Percentiles rank a stretch among this genome's conserved stretches.
Evolutionary conservation across 805 yeast species (phyloP).

Genomic region (Barnettozyma siamensis): DNA sequence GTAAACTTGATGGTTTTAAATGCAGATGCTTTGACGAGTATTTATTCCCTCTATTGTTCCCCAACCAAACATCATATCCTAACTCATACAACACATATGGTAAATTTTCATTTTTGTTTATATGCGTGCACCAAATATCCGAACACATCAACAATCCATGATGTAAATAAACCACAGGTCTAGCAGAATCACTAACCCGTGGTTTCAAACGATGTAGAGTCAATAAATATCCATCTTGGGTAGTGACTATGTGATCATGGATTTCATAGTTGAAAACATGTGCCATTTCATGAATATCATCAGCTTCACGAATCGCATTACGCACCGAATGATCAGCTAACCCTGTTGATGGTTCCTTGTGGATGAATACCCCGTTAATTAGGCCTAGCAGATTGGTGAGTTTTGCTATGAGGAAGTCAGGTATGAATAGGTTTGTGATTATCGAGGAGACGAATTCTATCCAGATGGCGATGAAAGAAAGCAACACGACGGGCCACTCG

Average conservation of each 20-base stretch:
- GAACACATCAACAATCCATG: slow-evolving; percentile 90
- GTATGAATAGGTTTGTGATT: slow-evolving; percentile 38
- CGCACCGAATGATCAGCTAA: slow-evolving; percentile 21
- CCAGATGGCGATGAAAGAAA: slow-evolving; percentile 43
- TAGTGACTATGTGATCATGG: slow-evolving; percentile 72
- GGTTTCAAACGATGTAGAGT: slow-evolving; percentile 70
- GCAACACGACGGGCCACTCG: slow-evolving; percentile 44
- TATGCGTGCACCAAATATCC: slow-evolving; percentile 68
- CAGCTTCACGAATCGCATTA: slow-evolving; percentile 39
- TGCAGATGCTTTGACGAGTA: slow-evolving; percentile 46
- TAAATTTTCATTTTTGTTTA: slow-evolving; percentile 45
- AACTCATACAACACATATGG: slow-evolving; percentile 71
- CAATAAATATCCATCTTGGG: slow-evolving; percentile 71
- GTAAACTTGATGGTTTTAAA: slow-evolving; percentile 25
- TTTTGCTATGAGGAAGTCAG: slow-evolving; percentile 33
- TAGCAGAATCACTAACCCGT: slow-evolving; percentile 12
- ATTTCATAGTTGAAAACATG: slow-evolving; percentile 59
- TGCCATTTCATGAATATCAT: slow-evolving; percentile 61
- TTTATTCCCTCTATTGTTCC: slow-evolving; percentile 89
- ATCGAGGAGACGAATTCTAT: slow-evolving; percentile 41
- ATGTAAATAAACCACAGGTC: slow-evolving; percentile 70
- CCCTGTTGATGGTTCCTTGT: slow-evolving; percentile 8
- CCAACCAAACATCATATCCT: slow-evolving; percentile 94
- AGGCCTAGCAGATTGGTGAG: slow-evolving; percentile 25
- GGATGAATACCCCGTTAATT: slow-evolving; percentile 3